These are phyloP conservation scores for Penicillium digitatum DNA, from an alignment of 2,329 filamentous ascomycete species.

Conservation along the genomic window DNA sequence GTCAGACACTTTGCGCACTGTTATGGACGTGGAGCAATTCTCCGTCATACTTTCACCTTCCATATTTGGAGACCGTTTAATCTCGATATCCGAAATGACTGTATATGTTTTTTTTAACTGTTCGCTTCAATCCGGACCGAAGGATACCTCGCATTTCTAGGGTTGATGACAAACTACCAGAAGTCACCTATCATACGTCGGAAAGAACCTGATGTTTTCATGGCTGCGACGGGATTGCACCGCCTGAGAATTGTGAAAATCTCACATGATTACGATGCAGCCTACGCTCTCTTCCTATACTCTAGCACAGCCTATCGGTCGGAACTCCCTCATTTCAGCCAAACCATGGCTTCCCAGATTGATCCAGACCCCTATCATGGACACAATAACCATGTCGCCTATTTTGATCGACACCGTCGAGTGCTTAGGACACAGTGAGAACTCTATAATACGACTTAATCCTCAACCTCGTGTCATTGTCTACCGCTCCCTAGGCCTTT, in stretches of 20 bases:
- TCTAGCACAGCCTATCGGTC: constrained; percentile 26
- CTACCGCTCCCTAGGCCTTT: constrained; percentile 31
- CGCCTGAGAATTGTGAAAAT: constrained; percentile 19
- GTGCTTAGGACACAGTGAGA: constrained; percentile 29
- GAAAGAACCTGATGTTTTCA: constrained; percentile 18
- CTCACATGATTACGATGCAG: constrained; percentile 22
- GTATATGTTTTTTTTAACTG: constrained; percentile 17
- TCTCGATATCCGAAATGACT: constrained; percentile 14
- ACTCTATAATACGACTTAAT: constrained; percentile 29
- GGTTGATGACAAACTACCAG: constrained; percentile 24
- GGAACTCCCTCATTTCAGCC: constrained; percentile 27
- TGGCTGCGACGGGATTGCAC: constrained; percentile 21
- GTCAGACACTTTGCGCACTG: constrained; percentile 19
- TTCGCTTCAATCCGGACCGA: constrained; percentile 19
- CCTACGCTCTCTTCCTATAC: constrained; percentile 23
- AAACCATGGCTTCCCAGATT: constrained; percentile 28
- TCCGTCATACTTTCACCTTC: constrained; percentile 22
- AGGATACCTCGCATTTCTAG: constrained; percentile 23
- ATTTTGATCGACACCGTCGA: constrained; percentile 33
- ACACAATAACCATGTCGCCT: constrained; percentile 28
- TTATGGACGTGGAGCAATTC: constrained; percentile 20
- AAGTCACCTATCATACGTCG: constrained; percentile 20
- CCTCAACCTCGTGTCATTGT: constrained; percentile 20
- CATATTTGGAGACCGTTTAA: constrained; percentile 18
- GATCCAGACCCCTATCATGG: constrained; percentile 23